Evolutionary conservation across 768 basidiomycete species (phyloP).

Genomic region (Tephrocybe rancida): DNA sequence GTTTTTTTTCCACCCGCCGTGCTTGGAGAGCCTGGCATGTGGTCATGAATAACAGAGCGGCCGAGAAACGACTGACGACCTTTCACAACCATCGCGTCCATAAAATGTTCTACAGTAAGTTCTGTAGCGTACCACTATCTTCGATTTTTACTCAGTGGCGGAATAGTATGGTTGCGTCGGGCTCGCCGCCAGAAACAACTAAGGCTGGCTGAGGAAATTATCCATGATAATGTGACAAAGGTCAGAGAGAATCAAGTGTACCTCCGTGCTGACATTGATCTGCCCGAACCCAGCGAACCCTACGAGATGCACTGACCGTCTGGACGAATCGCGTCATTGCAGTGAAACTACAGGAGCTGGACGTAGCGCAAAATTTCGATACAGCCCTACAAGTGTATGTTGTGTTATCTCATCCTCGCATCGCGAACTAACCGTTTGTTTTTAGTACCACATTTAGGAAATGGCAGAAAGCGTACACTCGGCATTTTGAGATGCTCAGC

Average conservation of each 20-base stretch:
- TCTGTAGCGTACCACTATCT: neutral
- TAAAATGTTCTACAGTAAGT: conserved; percentile 20
- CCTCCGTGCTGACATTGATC: neutral
- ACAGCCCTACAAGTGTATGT: conserved; percentile 33
- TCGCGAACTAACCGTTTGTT: neutral
- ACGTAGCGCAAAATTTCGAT: conserved; percentile 51
- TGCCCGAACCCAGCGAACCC: conserved; percentile 45
- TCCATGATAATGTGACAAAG: conserved; percentile 39
- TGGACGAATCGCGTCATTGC: conserved; percentile 81
- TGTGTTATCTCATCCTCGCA: neutral
- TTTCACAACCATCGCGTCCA: conserved; percentile 40
- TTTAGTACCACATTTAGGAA: conserved; percentile 60
- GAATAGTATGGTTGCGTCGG: conserved; percentile 49
- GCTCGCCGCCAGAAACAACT: conserved; percentile 39
- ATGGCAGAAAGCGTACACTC: conserved; percentile 65
- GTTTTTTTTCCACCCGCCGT: conserved; percentile 49
- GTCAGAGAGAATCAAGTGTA: conserved; percentile 28
- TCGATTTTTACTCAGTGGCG: neutral
- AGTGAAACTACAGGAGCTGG: conserved; percentile 73
- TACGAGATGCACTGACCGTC: conserved; percentile 45
- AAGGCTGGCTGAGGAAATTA: conserved; percentile 44
- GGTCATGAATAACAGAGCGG: conserved; percentile 42
- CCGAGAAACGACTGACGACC: conserved; percentile 45
- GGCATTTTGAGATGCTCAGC: conserved; percentile 71
- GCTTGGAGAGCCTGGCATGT: conserved; percentile 52